Conservation (phyloP, 1,284 basidiomycete species). For the Takashimella tepidaria region DNA sequence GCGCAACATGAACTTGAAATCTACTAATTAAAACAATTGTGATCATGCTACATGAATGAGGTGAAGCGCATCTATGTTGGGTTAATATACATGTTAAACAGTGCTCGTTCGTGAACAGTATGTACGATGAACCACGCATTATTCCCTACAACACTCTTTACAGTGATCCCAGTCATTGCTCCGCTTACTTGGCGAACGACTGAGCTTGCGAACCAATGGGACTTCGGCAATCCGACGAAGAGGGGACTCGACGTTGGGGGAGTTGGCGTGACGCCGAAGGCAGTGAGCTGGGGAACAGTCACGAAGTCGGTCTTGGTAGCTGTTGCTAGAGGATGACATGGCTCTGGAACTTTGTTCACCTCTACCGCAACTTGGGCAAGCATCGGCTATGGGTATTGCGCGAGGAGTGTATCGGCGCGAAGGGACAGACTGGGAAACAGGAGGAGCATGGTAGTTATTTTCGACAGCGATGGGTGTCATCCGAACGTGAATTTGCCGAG, state of each 20-base stretch:
- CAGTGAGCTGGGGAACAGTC: background rate
- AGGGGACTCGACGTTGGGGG: constrained; percentile 6
- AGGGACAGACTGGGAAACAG: background rate
- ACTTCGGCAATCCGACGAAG: background rate
- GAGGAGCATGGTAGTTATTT: background rate
- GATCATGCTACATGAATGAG: no score
- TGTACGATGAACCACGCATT: no score
- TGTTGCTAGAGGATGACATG: background rate
- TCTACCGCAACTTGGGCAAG: background rate
- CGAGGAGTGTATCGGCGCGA: background rate
- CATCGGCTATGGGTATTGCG: background rate
- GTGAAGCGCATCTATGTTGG: no score
- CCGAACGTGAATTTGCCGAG: background rate
- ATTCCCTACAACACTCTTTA: background rate
- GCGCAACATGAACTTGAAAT: no score
- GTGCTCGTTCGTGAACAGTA: no score
- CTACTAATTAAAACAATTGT: no score
- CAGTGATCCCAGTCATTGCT: background rate
- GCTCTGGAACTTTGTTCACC: background rate
- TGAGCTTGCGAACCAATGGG: background rate
- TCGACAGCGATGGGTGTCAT: background rate
- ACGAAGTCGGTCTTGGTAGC: background rate
- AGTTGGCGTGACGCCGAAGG: background rate
- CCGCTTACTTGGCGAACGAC: background rate
- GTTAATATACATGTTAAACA: no score